Evolutionary conservation across 75 land plant genomes (phyloP).

Genomic region (Isoetes taiwanensis): DNA sequence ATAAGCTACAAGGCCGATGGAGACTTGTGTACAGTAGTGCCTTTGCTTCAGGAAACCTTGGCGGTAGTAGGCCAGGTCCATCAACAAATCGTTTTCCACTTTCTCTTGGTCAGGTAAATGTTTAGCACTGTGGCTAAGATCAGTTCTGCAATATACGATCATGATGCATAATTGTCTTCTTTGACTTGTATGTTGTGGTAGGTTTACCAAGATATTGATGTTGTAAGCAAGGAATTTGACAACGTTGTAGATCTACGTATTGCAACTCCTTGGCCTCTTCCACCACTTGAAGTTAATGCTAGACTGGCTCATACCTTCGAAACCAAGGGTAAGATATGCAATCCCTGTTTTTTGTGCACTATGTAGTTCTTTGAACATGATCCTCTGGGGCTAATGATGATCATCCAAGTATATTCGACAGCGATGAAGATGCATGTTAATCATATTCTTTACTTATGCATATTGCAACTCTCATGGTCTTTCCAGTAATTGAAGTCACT

Average conservation of each 20-base stretch:
- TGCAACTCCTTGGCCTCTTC: slow-evolving; percentile 84
- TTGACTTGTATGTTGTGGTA: slow-evolving; percentile 12
- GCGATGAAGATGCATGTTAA: too few species aligned
- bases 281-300: slow-evolving; percentile 59
- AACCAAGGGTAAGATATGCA: slow-evolving; percentile 42
- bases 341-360: background rate
- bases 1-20: slow-evolving; percentile 83
- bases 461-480: background rate
- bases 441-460: background rate
- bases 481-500: background rate
- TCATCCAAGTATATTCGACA: too few species aligned
- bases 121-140: background rate
- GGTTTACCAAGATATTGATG: slow-evolving; percentile 89
- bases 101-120: background rate
- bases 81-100: slow-evolving; percentile 38
- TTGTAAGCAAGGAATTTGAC: slow-evolving; percentile 73
- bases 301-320: slow-evolving; percentile 80
- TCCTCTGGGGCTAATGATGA: too few species aligned
- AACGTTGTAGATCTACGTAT: slow-evolving; percentile 76
- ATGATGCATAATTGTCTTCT: background rate
- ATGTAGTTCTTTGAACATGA: background rate
- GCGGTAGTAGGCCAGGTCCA: slow-evolving; percentile 91
- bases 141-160: background rate
- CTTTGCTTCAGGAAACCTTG: slow-evolving; percentile 72
- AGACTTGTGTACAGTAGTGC: slow-evolving; percentile 83